These are phyloP conservation scores for Verticillium nonalfalfae DNA, from an alignment of 2,329 filamentous ascomycete genomes.

Conservation along the genomic window DNA sequence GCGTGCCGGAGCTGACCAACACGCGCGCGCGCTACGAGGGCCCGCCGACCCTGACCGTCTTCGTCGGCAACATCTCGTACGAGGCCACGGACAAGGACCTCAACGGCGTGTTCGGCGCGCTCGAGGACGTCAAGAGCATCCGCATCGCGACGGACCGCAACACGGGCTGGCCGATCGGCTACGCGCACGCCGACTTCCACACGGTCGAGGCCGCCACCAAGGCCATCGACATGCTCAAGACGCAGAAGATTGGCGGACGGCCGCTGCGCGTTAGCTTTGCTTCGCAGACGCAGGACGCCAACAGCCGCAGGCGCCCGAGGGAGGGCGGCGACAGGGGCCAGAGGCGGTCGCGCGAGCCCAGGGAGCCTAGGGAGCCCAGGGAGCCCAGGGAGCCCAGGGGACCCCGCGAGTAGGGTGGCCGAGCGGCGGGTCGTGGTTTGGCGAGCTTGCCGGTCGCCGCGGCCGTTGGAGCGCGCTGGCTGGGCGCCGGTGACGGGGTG, in stretches of 20 bases:
- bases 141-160: conserved; percentile 77
- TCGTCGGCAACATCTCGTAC: conserved; percentile 80
- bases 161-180: conserved; percentile 76
- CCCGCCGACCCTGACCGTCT: conserved; percentile 46
- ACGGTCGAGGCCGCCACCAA: conserved; percentile 58
- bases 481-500: background rate
- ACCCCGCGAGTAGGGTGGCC: background rate
- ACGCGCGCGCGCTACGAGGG: background rate
- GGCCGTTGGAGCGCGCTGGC: too few species aligned
- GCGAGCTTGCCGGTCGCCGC: too few species aligned
- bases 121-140: conserved; percentile 67
- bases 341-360: background rate
- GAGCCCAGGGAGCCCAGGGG: too few species aligned
- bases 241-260: conserved; percentile 59
- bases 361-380: background rate
- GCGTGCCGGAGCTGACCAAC: background rate
- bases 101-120: conserved; percentile 66
- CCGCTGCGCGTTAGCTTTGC: conserved; percentile 58
- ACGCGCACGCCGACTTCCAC: conserved; percentile 76
- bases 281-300: conserved; percentile 2
- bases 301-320: background rate
- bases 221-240: conserved; percentile 49
- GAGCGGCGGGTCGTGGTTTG: too few species aligned
- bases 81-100: conserved; percentile 81
- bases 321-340: background rate